Evolutionary conservation across 1,284 basidiomycete species (phyloP), one percentile per base, ranked within the genome.

Genomic region (Polyporus tsugae): DNA sequence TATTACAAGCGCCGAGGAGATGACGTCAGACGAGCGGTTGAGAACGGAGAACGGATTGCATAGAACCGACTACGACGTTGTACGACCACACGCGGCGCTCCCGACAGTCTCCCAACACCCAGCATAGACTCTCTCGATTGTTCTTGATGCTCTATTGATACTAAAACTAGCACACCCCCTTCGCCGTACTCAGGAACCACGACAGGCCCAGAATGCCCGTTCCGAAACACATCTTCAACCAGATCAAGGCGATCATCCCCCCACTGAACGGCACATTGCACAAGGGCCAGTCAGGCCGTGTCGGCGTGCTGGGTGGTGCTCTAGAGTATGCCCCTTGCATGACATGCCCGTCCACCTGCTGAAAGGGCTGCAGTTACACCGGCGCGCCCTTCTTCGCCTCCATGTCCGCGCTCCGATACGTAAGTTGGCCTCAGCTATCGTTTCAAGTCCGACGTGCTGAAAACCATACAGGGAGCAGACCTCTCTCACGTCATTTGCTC

Each of bases 401-500:
- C 35, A 95, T 97, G 75, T 92, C 95, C 6, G 93, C 95, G 0
- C 85, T 96, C 73, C 88, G 95, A 71, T 86, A 96, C 76, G 94
- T 94, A 77, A 63, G 86, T 38, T 9, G 17, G 3, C 4, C 38
- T 22, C n/a, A 11, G 19, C 17, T 36, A 10, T 4, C 5, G 22
- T 81, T 29, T 19, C 49, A 19, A 25, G 19, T 9, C 35, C 52
- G 5, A 64, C 35, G 38, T 29, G 22, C 29, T 25, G 57, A 44
- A 15, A 17, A 41, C 13, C 0, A 33, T n/a, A 33, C 41, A 95
- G 94, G 97, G 97, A 39, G 94, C 93, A 63, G 97, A 99, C 80
- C 86, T 99, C 55, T 95, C 96, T 33, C 97, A 99, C 84, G 96
- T 99, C 65, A 97, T 99, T 64, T 99, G 97, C 81, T 92, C 96